phyloP scores from a whole-genome alignment of 2,329 filamentous ascomycete species.

The Beauveria sp. region DNA sequence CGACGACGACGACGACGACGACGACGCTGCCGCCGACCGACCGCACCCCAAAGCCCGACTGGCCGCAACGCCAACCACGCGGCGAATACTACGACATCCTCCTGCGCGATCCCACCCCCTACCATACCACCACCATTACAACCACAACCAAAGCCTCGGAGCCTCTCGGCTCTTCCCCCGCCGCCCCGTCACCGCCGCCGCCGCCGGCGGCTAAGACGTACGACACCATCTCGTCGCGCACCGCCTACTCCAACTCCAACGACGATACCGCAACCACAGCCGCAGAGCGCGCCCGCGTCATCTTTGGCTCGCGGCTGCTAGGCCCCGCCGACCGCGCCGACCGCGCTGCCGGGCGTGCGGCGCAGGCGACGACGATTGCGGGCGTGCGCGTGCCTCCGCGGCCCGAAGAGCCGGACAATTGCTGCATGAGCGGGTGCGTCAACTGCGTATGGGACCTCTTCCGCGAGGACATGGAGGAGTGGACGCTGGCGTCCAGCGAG shows the following conservation, averaged over 20 bases:
- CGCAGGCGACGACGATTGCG: conserved; percentile 58
- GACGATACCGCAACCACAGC: conserved; percentile 30
- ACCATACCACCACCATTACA: not conserved
- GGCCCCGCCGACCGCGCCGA: conserved; percentile 63
- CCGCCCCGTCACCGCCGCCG: not conserved
- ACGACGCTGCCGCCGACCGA: not conserved
- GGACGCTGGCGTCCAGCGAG: conserved; percentile 58
- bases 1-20: not conserved
- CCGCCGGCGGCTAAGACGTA: not conserved
- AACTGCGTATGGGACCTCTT: conserved; percentile 95
- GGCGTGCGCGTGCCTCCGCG: conserved; percentile 76
- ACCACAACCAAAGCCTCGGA: not conserved
- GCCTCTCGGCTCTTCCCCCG: not conserved
- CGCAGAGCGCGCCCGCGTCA: conserved; percentile 53
- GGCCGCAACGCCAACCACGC: conserved; percentile 6
- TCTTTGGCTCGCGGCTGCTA: conserved; percentile 75
- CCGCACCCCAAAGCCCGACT: not conserved
- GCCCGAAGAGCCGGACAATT: conserved; percentile 90
- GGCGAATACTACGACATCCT: conserved; percentile 13
- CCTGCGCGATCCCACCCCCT: conserved; percentile 7
- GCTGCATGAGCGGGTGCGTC: conserved; percentile 97
- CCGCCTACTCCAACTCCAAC: conserved; percentile 8
- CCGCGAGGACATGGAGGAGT: conserved; percentile 87
- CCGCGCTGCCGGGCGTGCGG: conserved; percentile 48
- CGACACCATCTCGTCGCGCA: conserved; percentile 5